phyloP scores from a whole-genome alignment of 352 stramenopile genomes.

The Pythium sp. region DNA sequence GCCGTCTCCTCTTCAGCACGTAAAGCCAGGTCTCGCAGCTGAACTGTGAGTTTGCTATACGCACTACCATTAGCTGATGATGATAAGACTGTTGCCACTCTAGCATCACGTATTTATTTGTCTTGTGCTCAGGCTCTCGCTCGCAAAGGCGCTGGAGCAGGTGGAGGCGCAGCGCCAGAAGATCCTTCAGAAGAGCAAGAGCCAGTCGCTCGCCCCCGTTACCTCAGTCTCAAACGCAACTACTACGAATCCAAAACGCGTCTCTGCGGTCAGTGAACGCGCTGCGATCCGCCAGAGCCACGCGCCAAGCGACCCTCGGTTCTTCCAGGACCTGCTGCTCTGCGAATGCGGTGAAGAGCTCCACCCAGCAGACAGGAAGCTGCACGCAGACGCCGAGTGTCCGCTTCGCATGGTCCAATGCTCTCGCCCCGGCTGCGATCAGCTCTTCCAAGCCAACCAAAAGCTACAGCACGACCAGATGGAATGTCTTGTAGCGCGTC shows the following conservation, averaged over 20 bases:
- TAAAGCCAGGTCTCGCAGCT: conserved; percentile 15
- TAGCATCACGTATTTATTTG: neutral
- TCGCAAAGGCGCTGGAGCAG: conserved; percentile 34
- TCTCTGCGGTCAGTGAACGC: neutral
- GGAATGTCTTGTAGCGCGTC: conserved; percentile 29
- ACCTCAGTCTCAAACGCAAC: conserved; percentile 1
- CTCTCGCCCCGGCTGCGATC: conserved; percentile 36
- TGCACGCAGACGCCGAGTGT: conserved; percentile 42
- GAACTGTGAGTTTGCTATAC: conserved; percentile 13
- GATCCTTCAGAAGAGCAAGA: conserved; percentile 27
- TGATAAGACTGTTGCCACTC: neutral
- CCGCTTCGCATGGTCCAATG: conserved; percentile 40
- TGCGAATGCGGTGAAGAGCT: conserved; percentile 65
- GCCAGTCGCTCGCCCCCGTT: conserved; percentile 21
- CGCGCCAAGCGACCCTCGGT: conserved; percentile 3
- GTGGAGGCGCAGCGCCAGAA: conserved; percentile 34
- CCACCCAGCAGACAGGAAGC: conserved; percentile 21
- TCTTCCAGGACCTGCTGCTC: conserved; percentile 30
- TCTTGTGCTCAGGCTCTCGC: conserved; percentile 23
- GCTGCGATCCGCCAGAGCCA: conserved; percentile 9
- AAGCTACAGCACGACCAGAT: conserved; percentile 37
- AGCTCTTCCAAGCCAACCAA: conserved; percentile 28
- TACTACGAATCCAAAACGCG: conserved; percentile 2
- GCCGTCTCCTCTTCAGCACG: neutral
- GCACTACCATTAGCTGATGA: conserved; percentile 20